Evolutionary conservation across 2,329 filamentous ascomycete species (phyloP).

Genomic region (Exophiala oligosperma): DNA sequence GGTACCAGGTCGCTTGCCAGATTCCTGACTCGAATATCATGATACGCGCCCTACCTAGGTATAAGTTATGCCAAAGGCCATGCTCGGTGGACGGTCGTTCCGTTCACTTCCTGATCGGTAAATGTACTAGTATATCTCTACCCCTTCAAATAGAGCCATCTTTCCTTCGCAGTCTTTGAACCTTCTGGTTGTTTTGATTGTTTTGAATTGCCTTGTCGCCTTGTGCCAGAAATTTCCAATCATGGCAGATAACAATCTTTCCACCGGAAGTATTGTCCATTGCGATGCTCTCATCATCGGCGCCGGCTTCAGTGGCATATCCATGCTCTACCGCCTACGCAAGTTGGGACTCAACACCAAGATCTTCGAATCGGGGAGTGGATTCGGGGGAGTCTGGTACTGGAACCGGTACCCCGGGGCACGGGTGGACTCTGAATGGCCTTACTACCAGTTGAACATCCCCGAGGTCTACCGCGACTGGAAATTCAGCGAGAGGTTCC

Average conservation of each 20-base stretch:
- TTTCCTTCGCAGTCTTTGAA: too few relatives aligned
- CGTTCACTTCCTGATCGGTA: too few relatives aligned
- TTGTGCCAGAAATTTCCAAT: not conserved
- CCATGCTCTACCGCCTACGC: slow-evolving; percentile 33
- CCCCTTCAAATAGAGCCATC: too few relatives aligned
- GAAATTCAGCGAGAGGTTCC: slow-evolving; percentile 46
- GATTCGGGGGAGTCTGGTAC: slow-evolving; percentile 47
- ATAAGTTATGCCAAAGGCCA: too few relatives aligned
- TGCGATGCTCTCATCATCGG: slow-evolving; percentile 26
- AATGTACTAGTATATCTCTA: too few relatives aligned
- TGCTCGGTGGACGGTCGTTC: too few relatives aligned
- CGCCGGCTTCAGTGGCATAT: slow-evolving; percentile 27
- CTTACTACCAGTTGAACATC: slow-evolving; percentile 55
- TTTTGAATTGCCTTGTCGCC: too few relatives aligned
- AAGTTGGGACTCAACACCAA: slow-evolving; percentile 36
- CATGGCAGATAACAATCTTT: not conserved
- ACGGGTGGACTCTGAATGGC: slow-evolving; percentile 55
- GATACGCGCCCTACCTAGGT: too few relatives aligned
- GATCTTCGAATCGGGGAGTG: slow-evolving; percentile 37
- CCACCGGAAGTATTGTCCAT: slow-evolving; percentile 13
- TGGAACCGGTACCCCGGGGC: slow-evolving; percentile 74
- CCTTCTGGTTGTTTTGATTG: too few relatives aligned
- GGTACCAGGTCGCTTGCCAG: too few relatives aligned
- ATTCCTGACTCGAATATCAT: too few relatives aligned
- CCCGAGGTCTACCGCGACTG: slow-evolving; percentile 50